Percentiles rank a stretch among this genome's conserved stretches.
These are phyloP conservation scores for Candida glaebosa DNA, from an alignment of 805 yeast species.

Conservation along the genomic window DNA sequence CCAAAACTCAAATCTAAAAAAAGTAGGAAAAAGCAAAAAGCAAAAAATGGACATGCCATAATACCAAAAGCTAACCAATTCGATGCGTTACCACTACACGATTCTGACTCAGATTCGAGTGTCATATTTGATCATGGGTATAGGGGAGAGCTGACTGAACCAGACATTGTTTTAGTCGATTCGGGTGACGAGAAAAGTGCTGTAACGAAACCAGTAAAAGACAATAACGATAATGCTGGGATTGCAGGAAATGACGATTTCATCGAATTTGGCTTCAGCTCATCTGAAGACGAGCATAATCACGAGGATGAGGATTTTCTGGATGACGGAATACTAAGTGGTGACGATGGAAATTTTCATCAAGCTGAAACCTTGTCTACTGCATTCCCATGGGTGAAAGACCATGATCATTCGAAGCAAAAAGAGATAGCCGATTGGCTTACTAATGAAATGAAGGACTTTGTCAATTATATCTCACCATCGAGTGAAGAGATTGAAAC, in stretches of 20 bases:
- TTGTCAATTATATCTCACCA: conserved; percentile 83
- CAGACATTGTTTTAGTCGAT: conserved; percentile 30
- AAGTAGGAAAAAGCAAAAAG: conserved; percentile 18
- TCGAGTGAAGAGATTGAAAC: conserved; percentile 64
- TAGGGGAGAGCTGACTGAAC: conserved; percentile 10
- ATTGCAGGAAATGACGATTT: conserved; percentile 47
- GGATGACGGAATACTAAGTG: conserved; percentile 33
- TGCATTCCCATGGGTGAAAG: conserved; percentile 70
- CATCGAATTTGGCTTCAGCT: conserved; percentile 52
- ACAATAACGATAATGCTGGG: conserved; percentile 7
- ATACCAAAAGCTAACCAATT: conserved; percentile 18
- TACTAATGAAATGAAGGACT: conserved; percentile 79
- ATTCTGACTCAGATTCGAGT: conserved; percentile 21
- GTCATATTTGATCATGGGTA: conserved; percentile 19
- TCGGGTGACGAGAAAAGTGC: conserved; percentile 21
- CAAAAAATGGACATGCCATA: conserved; percentile 8
- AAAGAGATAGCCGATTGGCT: conserved; percentile 83
- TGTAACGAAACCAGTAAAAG: conserved; percentile 8
- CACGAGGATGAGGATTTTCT: conserved; percentile 20
- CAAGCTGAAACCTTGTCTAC: conserved; percentile 23
- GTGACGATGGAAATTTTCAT: conserved; percentile 30
- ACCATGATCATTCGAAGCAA: conserved; percentile 73
- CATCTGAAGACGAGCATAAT: conserved; percentile 37
- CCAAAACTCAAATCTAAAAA: conserved; percentile 18
- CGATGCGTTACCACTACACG: conserved; percentile 16